Conservation (phyloP, 2,329 filamentous ascomycete species). For the Hymenotorrendiella dingleyae region DNA sequence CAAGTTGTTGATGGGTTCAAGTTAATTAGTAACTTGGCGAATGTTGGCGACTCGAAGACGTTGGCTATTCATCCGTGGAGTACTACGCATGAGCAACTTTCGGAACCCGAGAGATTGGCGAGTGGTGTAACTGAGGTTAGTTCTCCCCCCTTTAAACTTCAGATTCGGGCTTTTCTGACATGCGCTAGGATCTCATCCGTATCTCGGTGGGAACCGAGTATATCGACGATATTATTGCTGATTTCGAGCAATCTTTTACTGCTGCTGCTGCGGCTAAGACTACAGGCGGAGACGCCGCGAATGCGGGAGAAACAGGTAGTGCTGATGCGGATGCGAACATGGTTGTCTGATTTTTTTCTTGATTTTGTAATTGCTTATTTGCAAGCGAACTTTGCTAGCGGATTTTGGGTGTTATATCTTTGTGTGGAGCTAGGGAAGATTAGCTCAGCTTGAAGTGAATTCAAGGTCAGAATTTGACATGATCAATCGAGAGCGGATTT, state of each 20-base stretch:
- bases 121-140: constrained; percentile 75
- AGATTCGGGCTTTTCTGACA: no score
- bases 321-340: constrained; percentile 21
- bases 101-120: constrained; percentile 69
- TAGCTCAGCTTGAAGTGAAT: no score
- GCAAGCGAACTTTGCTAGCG: no score
- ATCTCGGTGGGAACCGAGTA: constrained; percentile 95
- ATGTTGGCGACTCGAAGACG: constrained; percentile 94
- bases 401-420: no score
- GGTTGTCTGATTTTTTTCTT: constrained; percentile 19
- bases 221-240: constrained; percentile 93
- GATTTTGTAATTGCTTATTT: background rate
- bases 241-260: constrained; percentile 88
- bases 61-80: constrained; percentile 93
- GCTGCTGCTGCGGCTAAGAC: constrained; percentile 42
- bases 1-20: constrained; percentile 92
- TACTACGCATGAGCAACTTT: constrained; percentile 90
- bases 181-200: constrained; percentile 80
- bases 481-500: no score
- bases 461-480: no score
- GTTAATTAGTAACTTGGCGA: constrained; percentile 91
- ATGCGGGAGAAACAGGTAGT: constrained; percentile 17
- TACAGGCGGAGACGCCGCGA: constrained; percentile 21
- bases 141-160: background rate
- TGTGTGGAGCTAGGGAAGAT: no score